Conservation (phyloP, 1,284 basidiomycete species). For the Malassezia dermatis region DNA sequence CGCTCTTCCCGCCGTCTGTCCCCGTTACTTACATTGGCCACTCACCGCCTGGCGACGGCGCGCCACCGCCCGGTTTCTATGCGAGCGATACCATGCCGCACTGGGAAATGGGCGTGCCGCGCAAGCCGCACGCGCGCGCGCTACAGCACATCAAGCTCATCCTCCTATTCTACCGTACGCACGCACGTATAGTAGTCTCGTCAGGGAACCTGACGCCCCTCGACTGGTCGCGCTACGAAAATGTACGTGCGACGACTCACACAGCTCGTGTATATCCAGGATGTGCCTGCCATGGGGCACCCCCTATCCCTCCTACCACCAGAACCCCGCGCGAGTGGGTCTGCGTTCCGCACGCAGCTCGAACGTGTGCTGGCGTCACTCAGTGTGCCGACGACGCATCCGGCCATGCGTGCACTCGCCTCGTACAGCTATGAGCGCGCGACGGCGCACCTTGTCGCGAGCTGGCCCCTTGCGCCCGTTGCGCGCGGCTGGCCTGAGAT, state of each 20-base stretch:
- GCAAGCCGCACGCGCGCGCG: conserved; percentile 23
- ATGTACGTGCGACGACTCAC: conserved; percentile 17
- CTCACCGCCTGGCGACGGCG: conserved; percentile 21
- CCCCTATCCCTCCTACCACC: background rate
- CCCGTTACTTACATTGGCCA: conserved; percentile 33
- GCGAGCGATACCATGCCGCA: conserved; percentile 14
- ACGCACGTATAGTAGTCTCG: conserved; percentile 28
- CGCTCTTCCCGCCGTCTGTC: conserved; percentile 23
- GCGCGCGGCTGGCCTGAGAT: conserved; percentile 31
- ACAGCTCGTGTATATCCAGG: conserved; percentile 31
- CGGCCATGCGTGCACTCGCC: conserved; percentile 14
- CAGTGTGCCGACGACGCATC: conserved; percentile 25
- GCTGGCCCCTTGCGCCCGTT: conserved; percentile 23
- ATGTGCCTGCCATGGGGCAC: conserved; percentile 23
- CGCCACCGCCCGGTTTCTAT: conserved; percentile 24
- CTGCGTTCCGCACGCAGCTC: conserved; percentile 25
- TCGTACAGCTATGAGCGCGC: conserved; percentile 19
- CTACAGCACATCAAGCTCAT: conserved; percentile 40
- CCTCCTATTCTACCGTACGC: conserved; percentile 27
- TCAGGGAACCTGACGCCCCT: conserved; percentile 35
- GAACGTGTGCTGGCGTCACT: conserved; percentile 24
- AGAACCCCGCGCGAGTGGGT: background rate
- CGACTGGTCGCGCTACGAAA: conserved; percentile 44
- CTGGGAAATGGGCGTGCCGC: conserved; percentile 30
- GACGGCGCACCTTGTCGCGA: conserved; percentile 27